Evolutionary conservation across 1,284 basidiomycete species (phyloP).

Genomic region (Rhodotorula mucilaginosa): DNA sequence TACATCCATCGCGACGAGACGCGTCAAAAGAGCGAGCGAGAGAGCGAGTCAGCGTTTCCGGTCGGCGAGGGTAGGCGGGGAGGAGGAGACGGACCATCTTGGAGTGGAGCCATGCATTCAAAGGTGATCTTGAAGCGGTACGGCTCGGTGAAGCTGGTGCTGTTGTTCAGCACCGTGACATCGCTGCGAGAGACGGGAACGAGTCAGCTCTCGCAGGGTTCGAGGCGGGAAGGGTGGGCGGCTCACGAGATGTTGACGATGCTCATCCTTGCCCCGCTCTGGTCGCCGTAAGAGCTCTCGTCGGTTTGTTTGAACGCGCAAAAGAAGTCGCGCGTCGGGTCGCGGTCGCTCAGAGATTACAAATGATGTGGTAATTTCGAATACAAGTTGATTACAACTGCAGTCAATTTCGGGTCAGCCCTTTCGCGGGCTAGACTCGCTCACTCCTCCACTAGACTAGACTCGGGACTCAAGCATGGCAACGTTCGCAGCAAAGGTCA

Average conservation of each 20-base stretch:
- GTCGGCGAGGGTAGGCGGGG: neutral
- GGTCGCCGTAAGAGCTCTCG: neutral
- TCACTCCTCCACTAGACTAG: no score
- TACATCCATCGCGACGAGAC: conserved; percentile 1
- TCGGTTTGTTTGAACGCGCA: no score
- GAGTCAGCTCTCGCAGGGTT: neutral
- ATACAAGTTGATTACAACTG: no score
- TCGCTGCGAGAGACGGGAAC: conserved; percentile 31
- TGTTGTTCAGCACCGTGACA: conserved; percentile 73
- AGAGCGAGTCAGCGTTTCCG: neutral
- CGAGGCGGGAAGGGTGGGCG: neutral
- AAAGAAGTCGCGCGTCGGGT: neutral
- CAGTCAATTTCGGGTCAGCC: no score
- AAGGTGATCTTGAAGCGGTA: conserved; percentile 97
- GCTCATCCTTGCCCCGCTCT: conserved; percentile 26
- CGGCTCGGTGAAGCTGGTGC: conserved; percentile 81
- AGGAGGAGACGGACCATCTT: conserved; percentile 63
- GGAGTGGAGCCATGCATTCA: conserved; percentile 89
- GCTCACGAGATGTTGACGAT: conserved; percentile 41
- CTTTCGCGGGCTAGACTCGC: no score
- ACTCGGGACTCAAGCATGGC: no score
- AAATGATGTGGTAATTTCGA: no score
- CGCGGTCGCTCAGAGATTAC: neutral
- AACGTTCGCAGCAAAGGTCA: no score
- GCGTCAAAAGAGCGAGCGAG: neutral